Evolutionary conservation across 2,329 filamentous ascomycete species (phyloP).

Genomic region (Colletotrichum truncatum): DNA sequence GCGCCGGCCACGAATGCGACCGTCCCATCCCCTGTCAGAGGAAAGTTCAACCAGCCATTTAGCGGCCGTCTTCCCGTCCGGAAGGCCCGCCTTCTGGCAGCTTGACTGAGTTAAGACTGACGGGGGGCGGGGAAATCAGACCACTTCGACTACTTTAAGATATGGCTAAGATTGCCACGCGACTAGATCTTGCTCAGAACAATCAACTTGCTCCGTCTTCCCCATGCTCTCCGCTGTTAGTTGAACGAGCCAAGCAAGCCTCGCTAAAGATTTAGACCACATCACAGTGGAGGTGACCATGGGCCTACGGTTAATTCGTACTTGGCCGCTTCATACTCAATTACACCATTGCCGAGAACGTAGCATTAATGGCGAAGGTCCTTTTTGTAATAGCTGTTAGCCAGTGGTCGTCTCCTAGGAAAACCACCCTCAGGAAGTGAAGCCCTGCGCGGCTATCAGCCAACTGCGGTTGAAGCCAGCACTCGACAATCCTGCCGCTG

Average conservation of each 20-base stretch:
- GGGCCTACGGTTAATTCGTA: no score
- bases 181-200: background rate
- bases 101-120: background rate
- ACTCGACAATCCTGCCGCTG: background rate
- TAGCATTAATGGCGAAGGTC: no score
- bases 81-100: background rate
- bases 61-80: background rate
- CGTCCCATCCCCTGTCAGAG: background rate
- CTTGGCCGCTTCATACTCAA: no score
- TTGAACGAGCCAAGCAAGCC: background rate
- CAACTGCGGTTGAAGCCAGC: background rate
- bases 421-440: background rate
- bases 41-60: conserved; percentile 1
- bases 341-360: no score
- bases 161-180: conserved; percentile 7
- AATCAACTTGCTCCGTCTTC: background rate
- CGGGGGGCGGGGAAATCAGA: conserved; percentile 28
- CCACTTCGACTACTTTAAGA: background rate
- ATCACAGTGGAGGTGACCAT: no score
- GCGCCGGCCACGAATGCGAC: conserved; percentile 25
- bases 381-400: no score
- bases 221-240: background rate
- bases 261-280: background rate
- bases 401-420: no score
- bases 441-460: conserved; percentile 8